Evolutionary conservation across 2,329 filamentous ascomycete genomes (phyloP).

Genomic region (Alternaria sp.): DNA sequence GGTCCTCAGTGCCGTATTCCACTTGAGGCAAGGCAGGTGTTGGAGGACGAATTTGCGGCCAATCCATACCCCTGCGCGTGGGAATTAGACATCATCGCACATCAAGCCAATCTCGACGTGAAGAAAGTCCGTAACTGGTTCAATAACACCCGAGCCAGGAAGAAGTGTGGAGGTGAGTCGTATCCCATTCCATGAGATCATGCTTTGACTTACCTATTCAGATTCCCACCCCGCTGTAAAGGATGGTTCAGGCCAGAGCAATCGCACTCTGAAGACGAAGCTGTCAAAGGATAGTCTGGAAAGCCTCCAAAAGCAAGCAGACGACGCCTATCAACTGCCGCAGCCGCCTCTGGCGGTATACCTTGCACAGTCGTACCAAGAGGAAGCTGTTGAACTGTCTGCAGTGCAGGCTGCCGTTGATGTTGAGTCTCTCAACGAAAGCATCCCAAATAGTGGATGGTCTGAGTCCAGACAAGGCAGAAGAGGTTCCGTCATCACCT

Average conservation of each 20-base stretch:
- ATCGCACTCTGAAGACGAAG: slow-evolving; percentile 23
- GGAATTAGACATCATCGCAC: slow-evolving; percentile 47
- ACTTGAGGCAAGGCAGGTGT: slow-evolving; percentile 40
- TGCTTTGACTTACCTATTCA: slow-evolving; percentile 10
- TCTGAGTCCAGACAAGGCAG: slow-evolving; percentile 30
- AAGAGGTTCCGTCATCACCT: slow-evolving; percentile 39
- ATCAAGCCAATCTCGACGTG: slow-evolving; percentile 45
- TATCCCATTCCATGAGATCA: too few relatives aligned
- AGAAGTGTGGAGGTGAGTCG: slow-evolving; percentile 35
- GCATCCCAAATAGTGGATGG: slow-evolving; percentile 30
- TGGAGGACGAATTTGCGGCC: slow-evolving; percentile 44
- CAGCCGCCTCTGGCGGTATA: slow-evolving; percentile 44
- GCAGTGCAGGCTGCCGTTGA: slow-evolving; percentile 43
- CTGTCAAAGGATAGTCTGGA: slow-evolving; percentile 43
- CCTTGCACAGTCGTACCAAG: slow-evolving; percentile 44
- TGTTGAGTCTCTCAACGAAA: slow-evolving; percentile 26
- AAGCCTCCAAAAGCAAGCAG: slow-evolving; percentile 30
- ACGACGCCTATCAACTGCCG: slow-evolving; percentile 27
- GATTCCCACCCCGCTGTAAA: slow-evolving; percentile 6
- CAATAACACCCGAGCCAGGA: slow-evolving; percentile 45
- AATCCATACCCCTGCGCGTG: slow-evolving; percentile 46
- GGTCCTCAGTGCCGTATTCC: slow-evolving; percentile 41
- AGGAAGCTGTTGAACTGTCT: slow-evolving; percentile 38
- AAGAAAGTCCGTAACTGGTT: slow-evolving; percentile 47
- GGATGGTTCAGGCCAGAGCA: slow-evolving; percentile 9